A percentile compares a stretch with the other conserved stretches of the same genome.
phyloP scores from a whole-genome alignment of 345 rosid genomes.

The Eucalyptus pauciflora region DNA sequence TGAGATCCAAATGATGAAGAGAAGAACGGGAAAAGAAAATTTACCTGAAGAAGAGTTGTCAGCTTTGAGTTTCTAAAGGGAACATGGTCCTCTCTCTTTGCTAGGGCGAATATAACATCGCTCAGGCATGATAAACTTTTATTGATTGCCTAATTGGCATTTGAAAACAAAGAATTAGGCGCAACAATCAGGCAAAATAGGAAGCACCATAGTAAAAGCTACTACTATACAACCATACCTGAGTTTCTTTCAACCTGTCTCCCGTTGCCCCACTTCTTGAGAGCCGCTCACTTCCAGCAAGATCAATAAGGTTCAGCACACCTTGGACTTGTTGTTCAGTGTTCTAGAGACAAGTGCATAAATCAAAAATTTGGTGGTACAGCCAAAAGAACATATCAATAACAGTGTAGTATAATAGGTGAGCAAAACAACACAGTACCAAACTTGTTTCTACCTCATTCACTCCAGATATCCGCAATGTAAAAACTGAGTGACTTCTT shows the following conservation, averaged over 20 bases:
- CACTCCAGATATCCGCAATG: slow-evolving; percentile 71
- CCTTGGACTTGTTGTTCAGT: slow-evolving; percentile 97
- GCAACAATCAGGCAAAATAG: not conserved
- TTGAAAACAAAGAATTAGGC: not conserved
- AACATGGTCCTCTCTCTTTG: slow-evolving; percentile 92
- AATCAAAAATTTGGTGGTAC: not conserved
- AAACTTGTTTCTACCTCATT: slow-evolving; percentile 45
- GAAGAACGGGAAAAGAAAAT: not conserved
- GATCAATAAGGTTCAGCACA: slow-evolving; percentile 79
- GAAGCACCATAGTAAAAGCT: not conserved
- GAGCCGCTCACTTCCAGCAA: slow-evolving; percentile 95
- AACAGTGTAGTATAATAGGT: not conserved
- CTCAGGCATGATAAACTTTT: slow-evolving; percentile 74
- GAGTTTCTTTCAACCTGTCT: slow-evolving; percentile 88
- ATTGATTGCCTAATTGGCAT: slow-evolving; percentile 64
- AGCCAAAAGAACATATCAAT: not conserved
- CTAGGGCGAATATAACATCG: slow-evolving; percentile 85
- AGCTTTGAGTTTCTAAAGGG: slow-evolving; percentile 90
- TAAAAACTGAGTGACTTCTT: slow-evolving; percentile 80
- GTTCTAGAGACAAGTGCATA: slow-evolving; percentile 23
- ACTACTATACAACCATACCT: slow-evolving; percentile 21
- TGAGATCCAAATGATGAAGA: not conserved
- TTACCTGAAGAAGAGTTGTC: slow-evolving; percentile 94
- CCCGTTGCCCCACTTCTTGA: slow-evolving; percentile 91
- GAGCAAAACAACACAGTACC: not conserved